Percentiles rank a stretch among this genome's conserved stretches.
phyloP scores from a whole-genome alignment of 495 filamentous ascomycete species.

The Lasiosphaeria ovina region DNA sequence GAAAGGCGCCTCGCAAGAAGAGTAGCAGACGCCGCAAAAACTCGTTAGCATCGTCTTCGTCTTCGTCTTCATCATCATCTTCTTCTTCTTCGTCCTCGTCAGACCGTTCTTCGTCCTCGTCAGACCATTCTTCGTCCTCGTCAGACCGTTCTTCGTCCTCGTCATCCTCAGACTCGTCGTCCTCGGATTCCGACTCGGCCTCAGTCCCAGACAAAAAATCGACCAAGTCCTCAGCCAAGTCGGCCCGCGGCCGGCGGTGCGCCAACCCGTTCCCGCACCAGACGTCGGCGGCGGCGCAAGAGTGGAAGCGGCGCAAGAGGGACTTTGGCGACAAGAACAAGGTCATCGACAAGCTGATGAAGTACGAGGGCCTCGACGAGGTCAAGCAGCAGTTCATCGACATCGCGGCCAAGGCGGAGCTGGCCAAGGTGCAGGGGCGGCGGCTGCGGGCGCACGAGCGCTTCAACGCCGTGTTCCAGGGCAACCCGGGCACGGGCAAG shows the following conservation, averaged over 20 bases:
- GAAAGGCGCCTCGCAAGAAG: too few relatives aligned
- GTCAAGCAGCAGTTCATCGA: conserved; percentile 64
- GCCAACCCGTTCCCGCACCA: neutral
- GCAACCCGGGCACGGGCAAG: conserved; percentile 78
- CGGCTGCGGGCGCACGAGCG: conserved; percentile 55
- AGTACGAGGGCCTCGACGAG: conserved; percentile 68
- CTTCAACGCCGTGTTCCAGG: conserved; percentile 63
- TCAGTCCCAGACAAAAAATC: neutral
- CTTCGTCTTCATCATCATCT: too few relatives aligned
- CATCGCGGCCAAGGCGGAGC: conserved; percentile 69
- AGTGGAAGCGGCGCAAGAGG: neutral
- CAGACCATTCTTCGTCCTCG: neutral
- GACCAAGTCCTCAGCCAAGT: neutral
- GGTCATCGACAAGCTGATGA: conserved; percentile 64
- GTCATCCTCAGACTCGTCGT: neutral
- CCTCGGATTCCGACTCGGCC: neutral
- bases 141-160: neutral
- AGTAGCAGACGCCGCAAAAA: too few relatives aligned
- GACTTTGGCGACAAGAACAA: conserved; percentile 34
- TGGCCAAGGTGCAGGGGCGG: conserved; percentile 51
- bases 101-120: neutral
- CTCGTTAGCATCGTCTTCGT: too few relatives aligned
- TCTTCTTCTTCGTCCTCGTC: too few relatives aligned
- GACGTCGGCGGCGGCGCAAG: neutral
- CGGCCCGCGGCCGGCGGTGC: neutral